phyloP scores from a whole-genome alignment of 2,329 filamentous ascomycete species.

The Graphilbum ipis-grandicollis region DNA sequence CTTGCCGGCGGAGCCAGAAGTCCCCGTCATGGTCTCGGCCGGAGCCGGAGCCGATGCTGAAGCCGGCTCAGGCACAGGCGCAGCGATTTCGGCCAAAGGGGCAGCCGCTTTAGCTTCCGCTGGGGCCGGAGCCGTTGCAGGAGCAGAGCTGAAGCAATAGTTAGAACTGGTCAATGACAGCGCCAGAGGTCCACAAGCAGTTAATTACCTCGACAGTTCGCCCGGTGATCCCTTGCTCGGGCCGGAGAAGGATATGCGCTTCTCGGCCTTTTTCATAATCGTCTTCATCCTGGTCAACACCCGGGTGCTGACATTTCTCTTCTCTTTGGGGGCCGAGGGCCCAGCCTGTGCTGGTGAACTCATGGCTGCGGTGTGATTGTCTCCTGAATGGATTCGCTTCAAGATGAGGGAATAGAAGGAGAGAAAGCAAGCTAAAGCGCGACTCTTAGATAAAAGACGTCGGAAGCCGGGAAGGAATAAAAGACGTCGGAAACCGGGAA shows the following conservation, averaged over 20 bases:
- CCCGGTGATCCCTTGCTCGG: slow-evolving; percentile 5
- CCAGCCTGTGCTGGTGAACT: slow-evolving; percentile 23
- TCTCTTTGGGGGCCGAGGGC: slow-evolving; percentile 21
- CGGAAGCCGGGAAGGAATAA: no score
- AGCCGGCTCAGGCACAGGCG: background rate
- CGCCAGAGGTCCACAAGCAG: background rate
- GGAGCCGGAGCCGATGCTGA: background rate
- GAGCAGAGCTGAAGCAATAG: no score
- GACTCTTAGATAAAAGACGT: background rate
- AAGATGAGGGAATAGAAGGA: background rate
- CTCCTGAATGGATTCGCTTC: no score
- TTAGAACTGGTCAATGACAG: no score
- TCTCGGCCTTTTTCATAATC: slow-evolving; percentile 27
- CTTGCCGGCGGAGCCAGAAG: slow-evolving; percentile 1
- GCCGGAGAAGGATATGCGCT: slow-evolving; percentile 10
- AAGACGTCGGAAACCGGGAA: no score
- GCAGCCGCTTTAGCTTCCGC: background rate
- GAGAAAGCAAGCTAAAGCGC: no score
- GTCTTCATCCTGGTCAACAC: slow-evolving; percentile 32
- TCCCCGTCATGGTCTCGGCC: background rate
- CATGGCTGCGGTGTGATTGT: slow-evolving; percentile 17
- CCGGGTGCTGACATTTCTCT: slow-evolving; percentile 29
- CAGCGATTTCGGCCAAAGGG: no score
- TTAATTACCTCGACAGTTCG: slow-evolving; percentile 4
- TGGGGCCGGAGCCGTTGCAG: background rate